Evolutionary conservation across 768 basidiomycete genomes (phyloP), one percentile per base, ranked within the genome.

Genomic region (Termitomyces sp.): DNA sequence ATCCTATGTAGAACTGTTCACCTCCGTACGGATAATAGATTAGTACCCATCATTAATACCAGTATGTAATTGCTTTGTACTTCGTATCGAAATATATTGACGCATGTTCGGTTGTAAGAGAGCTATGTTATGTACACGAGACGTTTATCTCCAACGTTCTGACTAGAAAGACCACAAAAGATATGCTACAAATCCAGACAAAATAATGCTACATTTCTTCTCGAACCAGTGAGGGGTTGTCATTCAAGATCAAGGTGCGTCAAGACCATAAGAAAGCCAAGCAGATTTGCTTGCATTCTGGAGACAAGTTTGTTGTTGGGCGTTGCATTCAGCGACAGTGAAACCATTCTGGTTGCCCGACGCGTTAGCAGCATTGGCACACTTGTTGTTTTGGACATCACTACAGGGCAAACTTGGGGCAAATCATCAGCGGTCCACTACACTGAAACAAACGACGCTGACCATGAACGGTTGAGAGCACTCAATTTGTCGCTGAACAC

Each of bases 341-440:
- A 83, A 72, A 44, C 72, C 75, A 54, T 74, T 71, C 66, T 77
- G 68, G 67, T 82, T 79, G 45, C 77, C 77, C 7, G 77, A 78
- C 14, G 76, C 71, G 65, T 85, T 84, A 14, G 83, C 81, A 14
- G 80, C 80, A 65, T 84, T 73, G 6, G 82, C 81, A 66, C 84
- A 87, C 62, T 78, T 62, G 71, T 87, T 87, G 64, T 82, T 76
- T 71, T 85, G 83, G 5, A 84, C 74, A 65, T 82, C 79, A 67
- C 81, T 77, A 46, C 9, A 13, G 8, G 16, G 55, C 4, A 27
- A 46, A 16, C 5, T 45, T n/a, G n/a, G n/a, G n/a, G n/a, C n/a
- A n/a, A n/a, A 5, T 45, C 44, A 45, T 14, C 14, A n/a, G 14
- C 14, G 8, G 24, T 45, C 26, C 24, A 22, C 14, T 6, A 43